These are phyloP conservation scores for Parascedosporium putredinis DNA, from an alignment of 2,329 filamentous ascomycete genomes.

Conservation along the genomic window DNA sequence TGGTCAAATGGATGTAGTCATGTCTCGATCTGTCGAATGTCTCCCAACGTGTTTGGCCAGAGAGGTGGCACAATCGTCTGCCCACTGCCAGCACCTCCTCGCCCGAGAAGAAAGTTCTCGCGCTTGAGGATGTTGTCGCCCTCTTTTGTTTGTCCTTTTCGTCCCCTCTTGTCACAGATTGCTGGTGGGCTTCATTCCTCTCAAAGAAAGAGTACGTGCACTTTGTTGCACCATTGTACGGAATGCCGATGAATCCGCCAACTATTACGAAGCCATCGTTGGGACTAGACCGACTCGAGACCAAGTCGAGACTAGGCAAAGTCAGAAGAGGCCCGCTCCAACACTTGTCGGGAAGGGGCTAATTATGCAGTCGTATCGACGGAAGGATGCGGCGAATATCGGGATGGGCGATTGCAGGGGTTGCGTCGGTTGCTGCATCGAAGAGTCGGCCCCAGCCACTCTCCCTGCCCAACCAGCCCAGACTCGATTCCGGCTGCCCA, in stretches of 20 bases:
- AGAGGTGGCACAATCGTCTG: too few species aligned
- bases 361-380: neutral
- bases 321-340: neutral
- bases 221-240: neutral
- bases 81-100: too few species aligned
- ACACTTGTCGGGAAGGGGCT: neutral
- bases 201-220: too few species aligned
- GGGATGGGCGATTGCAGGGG: neutral
- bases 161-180: too few species aligned
- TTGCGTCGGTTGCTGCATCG: neutral
- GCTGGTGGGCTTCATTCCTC: too few species aligned
- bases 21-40: too few species aligned
- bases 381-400: neutral
- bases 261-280: neutral
- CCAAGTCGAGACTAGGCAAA: neutral
- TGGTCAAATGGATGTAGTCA: too few species aligned
- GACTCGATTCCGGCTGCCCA: neutral
- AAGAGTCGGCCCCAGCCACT: neutral
- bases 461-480: neutral
- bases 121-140: too few species aligned
- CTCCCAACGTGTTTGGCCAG: too few species aligned
- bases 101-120: too few species aligned
- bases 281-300: neutral
- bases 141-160: too few species aligned
- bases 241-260: neutral